Evolutionary conservation across 371 early-diverging fungal species (phyloP).

Genomic region (Apophysomyces ossiformis): DNA sequence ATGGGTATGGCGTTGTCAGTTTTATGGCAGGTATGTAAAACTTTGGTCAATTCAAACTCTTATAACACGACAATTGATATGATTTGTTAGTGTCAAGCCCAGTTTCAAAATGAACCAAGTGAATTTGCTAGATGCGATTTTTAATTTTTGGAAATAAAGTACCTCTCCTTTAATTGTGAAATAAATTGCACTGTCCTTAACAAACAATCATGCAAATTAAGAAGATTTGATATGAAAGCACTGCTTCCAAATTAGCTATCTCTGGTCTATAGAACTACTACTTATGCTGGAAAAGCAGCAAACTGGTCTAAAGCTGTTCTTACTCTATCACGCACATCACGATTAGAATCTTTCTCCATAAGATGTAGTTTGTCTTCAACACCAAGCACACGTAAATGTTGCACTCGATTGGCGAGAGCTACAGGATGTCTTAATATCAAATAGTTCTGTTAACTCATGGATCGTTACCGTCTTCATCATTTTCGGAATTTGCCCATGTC

Average conservation of each 20-base stretch:
- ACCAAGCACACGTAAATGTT: constrained; percentile 53
- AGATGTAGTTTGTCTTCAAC: constrained; percentile 61
- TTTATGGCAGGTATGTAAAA: too few species aligned
- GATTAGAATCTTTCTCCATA: constrained; percentile 58
- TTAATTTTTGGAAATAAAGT: too few species aligned
- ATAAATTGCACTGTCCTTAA: neutral
- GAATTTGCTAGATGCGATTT: too few species aligned
- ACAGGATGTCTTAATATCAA: neutral
- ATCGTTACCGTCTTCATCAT: constrained; percentile 48
- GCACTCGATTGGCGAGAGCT: constrained; percentile 30
- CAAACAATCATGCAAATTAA: constrained; percentile 1
- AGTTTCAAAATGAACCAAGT: too few species aligned
- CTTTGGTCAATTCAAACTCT: too few species aligned
- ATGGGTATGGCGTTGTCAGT: too few species aligned
- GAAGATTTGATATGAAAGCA: neutral
- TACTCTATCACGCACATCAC: constrained; percentile 80
- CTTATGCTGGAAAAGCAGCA: constrained; percentile 20
- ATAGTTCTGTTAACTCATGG: neutral
- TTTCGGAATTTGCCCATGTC: constrained; percentile 72
- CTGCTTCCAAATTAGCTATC: neutral
- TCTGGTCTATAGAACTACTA: neutral
- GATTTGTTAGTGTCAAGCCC: too few species aligned
- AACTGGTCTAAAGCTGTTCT: constrained; percentile 73
- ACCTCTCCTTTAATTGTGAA: neutral
- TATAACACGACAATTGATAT: too few species aligned